These are phyloP conservation scores for Saccharomycopsis sp. DNA, from an alignment of 805 yeast genomes.

Conservation along the genomic window DNA sequence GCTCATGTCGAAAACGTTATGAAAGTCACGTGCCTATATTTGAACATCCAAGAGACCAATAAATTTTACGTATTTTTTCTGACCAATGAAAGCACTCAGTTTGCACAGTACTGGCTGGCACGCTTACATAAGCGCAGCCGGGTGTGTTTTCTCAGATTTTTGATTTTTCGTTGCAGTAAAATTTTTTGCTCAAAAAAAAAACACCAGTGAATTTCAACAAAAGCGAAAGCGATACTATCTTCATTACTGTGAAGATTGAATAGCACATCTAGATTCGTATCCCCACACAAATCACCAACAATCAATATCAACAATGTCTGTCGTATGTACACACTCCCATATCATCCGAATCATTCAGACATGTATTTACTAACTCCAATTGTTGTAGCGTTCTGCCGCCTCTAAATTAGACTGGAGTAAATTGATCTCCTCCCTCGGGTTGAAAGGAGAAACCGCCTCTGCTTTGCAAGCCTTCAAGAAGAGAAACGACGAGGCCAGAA, in stretches of 20 bases:
- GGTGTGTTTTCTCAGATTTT: not conserved
- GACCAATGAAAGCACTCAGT: not conserved
- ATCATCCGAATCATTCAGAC: not conserved
- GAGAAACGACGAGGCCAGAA: slow-evolving; percentile 97
- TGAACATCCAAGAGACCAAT: not conserved
- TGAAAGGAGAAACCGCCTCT: slow-evolving; percentile 87
- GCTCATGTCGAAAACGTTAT: too few species aligned
- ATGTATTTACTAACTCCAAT: not conserved
- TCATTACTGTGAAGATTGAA: not conserved
- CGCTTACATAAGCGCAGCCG: not conserved
- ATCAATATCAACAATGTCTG: not conserved
- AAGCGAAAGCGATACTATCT: not conserved
- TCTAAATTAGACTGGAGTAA: slow-evolving; percentile 93
- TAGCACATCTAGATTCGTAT: too few species aligned
- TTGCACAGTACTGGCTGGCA: not conserved
- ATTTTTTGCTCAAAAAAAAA: not conserved
- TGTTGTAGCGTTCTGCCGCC: slow-evolving; percentile 51
- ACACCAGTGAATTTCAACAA: not conserved
- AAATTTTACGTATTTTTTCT: not conserved
- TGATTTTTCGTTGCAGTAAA: not conserved
- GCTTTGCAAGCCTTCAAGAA: slow-evolving; percentile 89
- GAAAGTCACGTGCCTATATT: not conserved
- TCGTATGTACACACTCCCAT: not conserved
- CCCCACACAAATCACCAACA: not conserved
- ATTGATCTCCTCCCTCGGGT: slow-evolving; percentile 79